Conservation (phyloP, 169 alveolate species). For the Toxoplasma gondii region DNA sequence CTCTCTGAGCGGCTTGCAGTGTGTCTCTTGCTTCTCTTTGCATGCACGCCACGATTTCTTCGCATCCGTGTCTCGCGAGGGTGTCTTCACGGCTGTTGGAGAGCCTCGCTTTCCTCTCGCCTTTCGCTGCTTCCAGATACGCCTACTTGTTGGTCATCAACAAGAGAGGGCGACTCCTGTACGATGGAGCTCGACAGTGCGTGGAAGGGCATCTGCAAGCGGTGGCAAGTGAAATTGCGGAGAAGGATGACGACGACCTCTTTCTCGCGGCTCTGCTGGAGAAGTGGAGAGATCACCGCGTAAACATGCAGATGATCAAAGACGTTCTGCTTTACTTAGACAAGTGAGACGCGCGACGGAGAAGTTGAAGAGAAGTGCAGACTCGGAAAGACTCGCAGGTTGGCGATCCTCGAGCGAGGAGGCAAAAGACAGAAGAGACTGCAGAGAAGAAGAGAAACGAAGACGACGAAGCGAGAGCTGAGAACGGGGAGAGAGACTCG, state of each 20-base stretch:
- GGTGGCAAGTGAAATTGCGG: constrained; percentile 17
- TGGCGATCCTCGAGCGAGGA: not conserved
- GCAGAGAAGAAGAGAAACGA: too few relatives aligned
- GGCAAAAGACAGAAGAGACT: not conserved
- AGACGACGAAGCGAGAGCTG: too few relatives aligned
- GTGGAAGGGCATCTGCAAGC: constrained; percentile 40
- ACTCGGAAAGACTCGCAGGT: not conserved
- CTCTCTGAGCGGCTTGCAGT: too few relatives aligned
- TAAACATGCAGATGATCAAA: constrained; percentile 44
- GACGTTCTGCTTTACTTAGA: constrained; percentile 64
- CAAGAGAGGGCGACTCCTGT: constrained; percentile 51
- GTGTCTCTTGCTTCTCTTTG: too few relatives aligned
- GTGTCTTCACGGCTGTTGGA: too few relatives aligned
- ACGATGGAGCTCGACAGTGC: constrained; percentile 47
- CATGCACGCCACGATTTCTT: too few relatives aligned
- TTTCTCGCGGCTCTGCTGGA: constrained; percentile 26
- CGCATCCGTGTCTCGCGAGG: too few relatives aligned
- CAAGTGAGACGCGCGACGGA: not conserved
- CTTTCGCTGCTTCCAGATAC: not conserved
- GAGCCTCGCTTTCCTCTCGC: too few relatives aligned
- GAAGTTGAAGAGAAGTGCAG: not conserved
- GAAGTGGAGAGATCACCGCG: constrained; percentile 41
- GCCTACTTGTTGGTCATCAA: constrained; percentile 57
- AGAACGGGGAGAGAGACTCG: too few relatives aligned
- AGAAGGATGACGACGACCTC: not conserved